These are phyloP conservation scores for Solanum hybrid DNA, from an alignment of 305 asterid species.

Conservation along the genomic window DNA sequence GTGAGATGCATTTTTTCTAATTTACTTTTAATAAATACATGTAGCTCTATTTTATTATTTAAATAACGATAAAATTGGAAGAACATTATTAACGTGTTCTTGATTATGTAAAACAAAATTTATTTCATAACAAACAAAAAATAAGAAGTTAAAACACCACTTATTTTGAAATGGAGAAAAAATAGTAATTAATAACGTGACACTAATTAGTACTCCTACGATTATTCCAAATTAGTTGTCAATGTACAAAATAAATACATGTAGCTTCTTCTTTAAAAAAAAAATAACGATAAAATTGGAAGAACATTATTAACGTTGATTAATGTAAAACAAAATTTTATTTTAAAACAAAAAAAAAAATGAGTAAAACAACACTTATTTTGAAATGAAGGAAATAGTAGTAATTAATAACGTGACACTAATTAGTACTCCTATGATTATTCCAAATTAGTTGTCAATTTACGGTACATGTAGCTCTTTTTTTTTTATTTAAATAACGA, in stretches of 20 bases:
- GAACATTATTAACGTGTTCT: neutral
- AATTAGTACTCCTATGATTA: neutral
- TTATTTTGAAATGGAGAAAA: neutral
- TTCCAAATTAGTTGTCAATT: neutral
- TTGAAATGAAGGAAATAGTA: neutral
- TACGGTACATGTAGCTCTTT: too few relatives aligned
- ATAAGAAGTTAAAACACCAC: neutral
- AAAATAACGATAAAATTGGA: neutral
- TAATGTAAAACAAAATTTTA: too few relatives aligned
- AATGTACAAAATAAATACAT: neutral
- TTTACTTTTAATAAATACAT: too few relatives aligned
- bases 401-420: neutral
- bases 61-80: neutral
- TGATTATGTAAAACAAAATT: neutral
- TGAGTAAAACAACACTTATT: neutral
- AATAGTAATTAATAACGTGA: too few relatives aligned
- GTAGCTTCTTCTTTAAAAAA: neutral
- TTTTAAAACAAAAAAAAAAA: too few relatives aligned
- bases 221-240: neutral
- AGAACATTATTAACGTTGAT: neutral
- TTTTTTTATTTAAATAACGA: neutral
- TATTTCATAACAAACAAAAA: neutral
- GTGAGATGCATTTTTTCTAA: neutral
- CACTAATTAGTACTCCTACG: neutral
- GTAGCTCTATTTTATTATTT: too few relatives aligned